Conservation (phyloP, 2,329 filamentous ascomycete genomes). For the Xenoacremonium recifei region DNA sequence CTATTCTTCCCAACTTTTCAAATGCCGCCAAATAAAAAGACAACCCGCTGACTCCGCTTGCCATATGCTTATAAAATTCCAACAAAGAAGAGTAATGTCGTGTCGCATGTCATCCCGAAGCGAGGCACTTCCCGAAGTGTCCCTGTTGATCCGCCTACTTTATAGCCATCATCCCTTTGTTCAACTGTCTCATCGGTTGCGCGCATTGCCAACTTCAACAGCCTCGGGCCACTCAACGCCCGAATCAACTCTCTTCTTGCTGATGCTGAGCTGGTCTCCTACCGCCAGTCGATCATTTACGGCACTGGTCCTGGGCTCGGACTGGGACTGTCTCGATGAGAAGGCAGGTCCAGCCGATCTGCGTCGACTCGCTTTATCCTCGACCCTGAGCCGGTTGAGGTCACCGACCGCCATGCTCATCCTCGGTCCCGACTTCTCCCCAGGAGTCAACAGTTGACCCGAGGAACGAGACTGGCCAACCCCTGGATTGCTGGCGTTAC, state of each 20-base stretch:
- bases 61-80: constrained; percentile 16
- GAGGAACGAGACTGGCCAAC: constrained; percentile 36
- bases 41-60: constrained; percentile 19
- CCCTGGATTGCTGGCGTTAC: constrained; percentile 2
- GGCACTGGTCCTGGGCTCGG: constrained; percentile 17
- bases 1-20: constrained; percentile 14
- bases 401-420: constrained; percentile 31
- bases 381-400: constrained; percentile 21
- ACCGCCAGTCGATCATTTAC: too few relatives aligned
- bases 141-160: not conserved
- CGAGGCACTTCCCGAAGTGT: too few relatives aligned
- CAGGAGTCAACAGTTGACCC: constrained; percentile 29
- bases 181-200: too few relatives aligned
- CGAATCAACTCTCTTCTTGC: constrained; percentile 33
- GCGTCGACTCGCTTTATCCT: constrained; percentile 26
- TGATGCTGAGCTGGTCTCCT: constrained; percentile 11
- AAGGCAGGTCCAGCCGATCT: constrained; percentile 27
- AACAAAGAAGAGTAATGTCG: constrained; percentile 5
- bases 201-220: too few relatives aligned
- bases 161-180: not conserved
- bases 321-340: constrained; percentile 17
- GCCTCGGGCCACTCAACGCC: too few relatives aligned
- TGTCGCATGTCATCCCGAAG: constrained; percentile 1
- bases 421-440: constrained; percentile 30
- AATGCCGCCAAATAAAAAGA: constrained; percentile 10